These are phyloP conservation scores for Eimeria tenella DNA, from an alignment of 169 alveolate species.

Conservation along the genomic window DNA sequence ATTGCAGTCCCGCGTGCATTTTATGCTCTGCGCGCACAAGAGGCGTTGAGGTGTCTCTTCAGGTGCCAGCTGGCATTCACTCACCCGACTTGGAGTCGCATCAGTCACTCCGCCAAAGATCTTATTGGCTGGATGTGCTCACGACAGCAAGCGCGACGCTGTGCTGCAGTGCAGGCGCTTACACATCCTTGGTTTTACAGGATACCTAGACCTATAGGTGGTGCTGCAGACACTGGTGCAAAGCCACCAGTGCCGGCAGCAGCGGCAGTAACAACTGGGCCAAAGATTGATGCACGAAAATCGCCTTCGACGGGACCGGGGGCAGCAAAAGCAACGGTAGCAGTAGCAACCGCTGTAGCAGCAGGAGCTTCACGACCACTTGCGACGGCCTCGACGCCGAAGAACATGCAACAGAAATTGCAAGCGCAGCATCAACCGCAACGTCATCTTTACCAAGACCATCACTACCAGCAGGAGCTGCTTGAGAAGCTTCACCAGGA, in stretches of 20 bases:
- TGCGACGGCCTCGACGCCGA: background rate
- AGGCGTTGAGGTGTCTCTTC: background rate
- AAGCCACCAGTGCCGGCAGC: background rate
- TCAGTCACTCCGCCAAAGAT: constrained; percentile 86
- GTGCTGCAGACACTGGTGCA: background rate
- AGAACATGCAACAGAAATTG: background rate
- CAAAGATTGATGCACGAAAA: too few species aligned
- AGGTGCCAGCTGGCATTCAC: constrained; percentile 82
- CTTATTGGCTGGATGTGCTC: constrained; percentile 89
- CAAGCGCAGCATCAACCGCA: constrained; percentile 3
- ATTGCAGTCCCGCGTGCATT: background rate
- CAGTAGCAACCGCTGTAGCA: background rate
- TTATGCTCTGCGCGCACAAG: background rate
- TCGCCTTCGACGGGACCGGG: background rate
- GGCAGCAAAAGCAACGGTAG: constrained; percentile 27
- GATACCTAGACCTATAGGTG: constrained; percentile 18
- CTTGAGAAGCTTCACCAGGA: constrained; percentile 1
- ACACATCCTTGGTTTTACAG: constrained; percentile 88
- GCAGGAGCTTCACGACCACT: background rate
- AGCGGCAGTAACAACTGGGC: background rate
- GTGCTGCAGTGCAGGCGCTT: constrained; percentile 89
- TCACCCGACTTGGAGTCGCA: constrained; percentile 83
- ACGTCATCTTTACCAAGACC: background rate
- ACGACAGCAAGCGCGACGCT: constrained; percentile 86
- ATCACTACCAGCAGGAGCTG: background rate